phyloP scores from a whole-genome alignment of 208 protist species.

The Naegleria fowleri region DNA sequence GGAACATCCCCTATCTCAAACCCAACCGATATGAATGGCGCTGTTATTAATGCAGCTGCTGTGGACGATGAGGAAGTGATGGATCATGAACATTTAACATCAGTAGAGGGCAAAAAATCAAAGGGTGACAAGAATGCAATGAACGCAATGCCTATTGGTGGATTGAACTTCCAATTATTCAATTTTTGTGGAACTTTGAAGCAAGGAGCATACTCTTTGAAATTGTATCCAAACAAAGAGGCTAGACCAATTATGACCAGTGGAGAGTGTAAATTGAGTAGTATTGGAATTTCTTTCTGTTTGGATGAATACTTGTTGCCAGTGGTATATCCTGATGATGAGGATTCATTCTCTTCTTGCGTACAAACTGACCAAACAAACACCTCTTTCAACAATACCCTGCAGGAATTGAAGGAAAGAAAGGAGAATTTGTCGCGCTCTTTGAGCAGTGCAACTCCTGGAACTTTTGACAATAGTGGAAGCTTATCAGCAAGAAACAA shows the following conservation, averaged over 20 bases:
- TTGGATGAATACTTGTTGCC: slow-evolving; percentile 1
- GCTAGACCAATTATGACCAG: neutral
- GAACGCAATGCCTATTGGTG: neutral
- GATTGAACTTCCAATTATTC: slow-evolving; percentile 6
- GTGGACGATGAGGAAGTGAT: neutral
- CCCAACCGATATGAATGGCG: neutral
- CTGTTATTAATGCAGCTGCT: too few relatives aligned
- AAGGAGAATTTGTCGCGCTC: neutral
- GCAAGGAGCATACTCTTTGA: neutral
- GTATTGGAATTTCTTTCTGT: neutral
- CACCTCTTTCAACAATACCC: neutral
- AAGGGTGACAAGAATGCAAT: neutral
- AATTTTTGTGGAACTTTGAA: neutral
- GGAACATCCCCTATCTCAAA: neutral
- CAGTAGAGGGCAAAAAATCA: neutral
- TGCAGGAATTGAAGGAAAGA: neutral
- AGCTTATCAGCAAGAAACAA: neutral
- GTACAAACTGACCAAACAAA: neutral
- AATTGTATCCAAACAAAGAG: neutral
- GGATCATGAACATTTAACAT: neutral
- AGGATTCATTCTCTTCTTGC: neutral
- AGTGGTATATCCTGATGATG: neutral
- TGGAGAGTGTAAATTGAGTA: neutral
- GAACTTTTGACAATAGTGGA: neutral
- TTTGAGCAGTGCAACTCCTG: neutral